Base-by-base conservation (phyloP, 2,329 filamentous ascomycete species). In the Epichloe hybrida region DNA sequence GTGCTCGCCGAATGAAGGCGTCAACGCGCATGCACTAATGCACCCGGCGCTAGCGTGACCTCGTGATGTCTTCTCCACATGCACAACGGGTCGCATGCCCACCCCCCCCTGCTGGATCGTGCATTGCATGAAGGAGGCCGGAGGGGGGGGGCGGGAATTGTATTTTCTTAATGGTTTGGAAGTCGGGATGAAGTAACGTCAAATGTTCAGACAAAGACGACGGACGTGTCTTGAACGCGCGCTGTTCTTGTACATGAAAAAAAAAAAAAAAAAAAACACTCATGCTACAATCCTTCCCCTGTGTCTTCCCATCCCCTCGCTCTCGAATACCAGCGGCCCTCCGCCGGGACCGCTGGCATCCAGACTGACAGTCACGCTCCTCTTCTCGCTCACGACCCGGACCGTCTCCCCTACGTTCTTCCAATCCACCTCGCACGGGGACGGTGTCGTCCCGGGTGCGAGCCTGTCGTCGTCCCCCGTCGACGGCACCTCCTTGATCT, bases 371-470 rank as follows among this genome's bases (percentile, higher is more conserved):
- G 86, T 95, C 35, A 88, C 86, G 57, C 79, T 80, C 54, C 70
- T 74, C 50, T 86, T 72, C 68, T 90, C 82, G 13, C 81, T 76
- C 21, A 89, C 75, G 2, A 95, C 86, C 47, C 83, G 69, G 1
- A 96, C 76, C 39, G 81, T 83, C 69, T 93, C 84, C 0, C 84
- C 87, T 52, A 87, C 72, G 61, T 88, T 93, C 58, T 80, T 74
- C 59, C 84, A 86, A 62, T 96, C 87, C 12, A 86, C 84, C 69
- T 97, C 90, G 61, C 83, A 88, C 67, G 69, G 58, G 56, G 34
- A 15, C 17, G 45, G 4, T 11, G 62, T 17, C 17, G 17, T 17
- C 17, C 17, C 17, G 17, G 17, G 17, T 17, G 17, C 17, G 17
- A 17, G 17, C 17, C 17, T 17, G 17, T 17, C 17, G 17, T 17